Evolutionary conservation across 2,329 filamentous ascomycete genomes (phyloP), one percentile per base, ranked within the genome.

Genomic region (Colletotrichum filicis): DNA sequence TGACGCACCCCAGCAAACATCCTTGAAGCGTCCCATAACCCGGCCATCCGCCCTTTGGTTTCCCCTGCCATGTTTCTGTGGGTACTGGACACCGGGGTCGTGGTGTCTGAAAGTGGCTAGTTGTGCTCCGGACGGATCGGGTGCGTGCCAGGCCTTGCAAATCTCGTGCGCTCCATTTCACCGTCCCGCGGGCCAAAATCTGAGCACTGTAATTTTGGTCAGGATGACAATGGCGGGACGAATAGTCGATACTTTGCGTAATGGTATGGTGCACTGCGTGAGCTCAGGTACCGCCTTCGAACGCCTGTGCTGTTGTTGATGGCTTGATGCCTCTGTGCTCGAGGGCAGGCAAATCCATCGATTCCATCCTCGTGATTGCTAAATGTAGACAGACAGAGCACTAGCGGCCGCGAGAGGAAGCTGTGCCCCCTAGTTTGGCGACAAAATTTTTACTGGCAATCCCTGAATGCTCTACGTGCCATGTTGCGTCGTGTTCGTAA

Each of bases 11-110:
- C 55, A 35, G 67, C 30, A 70, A 22, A 52, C 22, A 70, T 70
- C 61, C 61, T 42, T 64, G 66, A 58, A 26, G 52, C 49, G 60
- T 57, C 60, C 68, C 68, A 70, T 66, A 60, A 66, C 55, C 68
- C 37, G 62, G 62, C 68, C 62, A 22, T 22, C 67, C 61, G 61
- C 61, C 62, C 42, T 69, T 58, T 64, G 26, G 4, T 16, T 22
- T 8, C 12, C 60, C 60, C 53, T 66, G 37, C 67, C 67, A 37
- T 49, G 42, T 42, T 59, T 37, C 22, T 66, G 62, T 66, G 28
- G 53, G 42, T 24, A 63, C 28, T n/a, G 16, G 14, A 42, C 16
- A 26, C 6, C 22, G 58, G 46, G 30, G 46, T 64, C 66, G 55
- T 12, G 28, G 53, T 59, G 61, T 58, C 60, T 64, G 32, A 14